phyloP scores from a whole-genome alignment of 345 rosid species.

The Pugionium cornutum region DNA sequence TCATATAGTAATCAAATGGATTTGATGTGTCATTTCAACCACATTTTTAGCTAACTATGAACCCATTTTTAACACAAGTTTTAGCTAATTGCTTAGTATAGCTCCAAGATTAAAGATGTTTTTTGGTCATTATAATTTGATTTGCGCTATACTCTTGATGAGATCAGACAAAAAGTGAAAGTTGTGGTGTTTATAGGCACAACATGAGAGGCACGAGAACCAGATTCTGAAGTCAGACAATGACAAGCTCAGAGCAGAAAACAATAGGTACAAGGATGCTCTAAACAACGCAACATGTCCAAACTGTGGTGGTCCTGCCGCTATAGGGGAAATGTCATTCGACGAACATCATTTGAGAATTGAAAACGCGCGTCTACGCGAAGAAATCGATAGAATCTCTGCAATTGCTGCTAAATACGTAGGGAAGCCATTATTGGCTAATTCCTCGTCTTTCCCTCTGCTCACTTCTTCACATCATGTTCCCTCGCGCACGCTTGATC shows the following conservation, averaged over 20 bases:
- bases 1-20: constrained; percentile 1
- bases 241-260: no score
- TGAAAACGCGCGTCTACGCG: constrained; percentile 34
- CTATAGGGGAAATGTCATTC: constrained; percentile 92
- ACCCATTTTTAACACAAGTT: constrained; percentile 1
- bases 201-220: constrained; percentile 84
- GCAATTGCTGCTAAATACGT: constrained; percentile 80
- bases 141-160: constrained; percentile 1
- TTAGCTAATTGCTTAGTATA: not conserved
- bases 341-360: constrained; percentile 93
- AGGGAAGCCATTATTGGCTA: constrained; percentile 58
- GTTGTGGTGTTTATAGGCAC: constrained; percentile 53
- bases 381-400: constrained; percentile 91
- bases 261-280: constrained; percentile 71
- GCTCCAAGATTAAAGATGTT: not conserved
- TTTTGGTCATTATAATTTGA: not conserved
- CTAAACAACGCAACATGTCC: constrained; percentile 74
- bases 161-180: not conserved
- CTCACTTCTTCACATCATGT: constrained; percentile 49
- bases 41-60: not conserved
- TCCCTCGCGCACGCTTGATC: constrained; percentile 56
- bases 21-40: not conserved
- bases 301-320: constrained; percentile 82
- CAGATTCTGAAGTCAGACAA: constrained; percentile 48
- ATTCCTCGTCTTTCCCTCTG: constrained; percentile 53